phyloP scores from a whole-genome alignment of 305 asterid genomes.

The Solanum hybrid region DNA sequence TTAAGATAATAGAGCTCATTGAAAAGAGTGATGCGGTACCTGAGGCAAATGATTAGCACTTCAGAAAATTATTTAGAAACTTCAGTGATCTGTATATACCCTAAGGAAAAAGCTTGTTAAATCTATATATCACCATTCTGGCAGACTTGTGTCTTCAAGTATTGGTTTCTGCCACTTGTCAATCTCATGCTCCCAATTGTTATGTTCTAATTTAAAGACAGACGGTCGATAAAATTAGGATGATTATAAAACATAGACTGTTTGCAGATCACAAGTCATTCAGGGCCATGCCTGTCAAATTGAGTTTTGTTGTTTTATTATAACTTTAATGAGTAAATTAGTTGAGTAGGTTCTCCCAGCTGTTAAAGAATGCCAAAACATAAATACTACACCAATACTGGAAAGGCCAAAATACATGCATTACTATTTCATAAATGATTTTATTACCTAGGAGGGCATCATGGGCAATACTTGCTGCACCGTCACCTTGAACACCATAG shows the following conservation, averaged over 20 bases:
- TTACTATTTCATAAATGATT: neutral
- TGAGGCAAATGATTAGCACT: constrained; percentile 24
- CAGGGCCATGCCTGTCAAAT: neutral
- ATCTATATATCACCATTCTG: constrained; percentile 59
- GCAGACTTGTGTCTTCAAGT: constrained; percentile 76
- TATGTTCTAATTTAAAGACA: constrained; percentile 36
- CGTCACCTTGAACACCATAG: constrained; percentile 49
- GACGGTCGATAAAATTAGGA: neutral
- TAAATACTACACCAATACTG: neutral
- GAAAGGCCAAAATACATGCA: neutral
- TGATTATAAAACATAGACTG: neutral
- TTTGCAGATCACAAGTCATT: neutral
- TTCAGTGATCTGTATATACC: neutral
- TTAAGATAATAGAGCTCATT: constrained; percentile 88
- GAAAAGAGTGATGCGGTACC: constrained; percentile 87
- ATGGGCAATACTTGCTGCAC: constrained; percentile 62
- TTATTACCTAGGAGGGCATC: constrained; percentile 66
- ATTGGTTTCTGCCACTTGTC: constrained; percentile 92
- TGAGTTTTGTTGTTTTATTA: neutral
- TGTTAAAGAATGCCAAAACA: neutral
- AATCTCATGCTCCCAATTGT: constrained; percentile 67
- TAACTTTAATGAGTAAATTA: neutral
- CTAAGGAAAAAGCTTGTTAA: constrained; percentile 5
- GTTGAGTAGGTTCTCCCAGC: neutral
- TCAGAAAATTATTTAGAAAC: constrained; percentile 11